These are phyloP conservation scores for Millerago galiae DNA, from an alignment of 805 yeast genomes.

Conservation along the genomic window DNA sequence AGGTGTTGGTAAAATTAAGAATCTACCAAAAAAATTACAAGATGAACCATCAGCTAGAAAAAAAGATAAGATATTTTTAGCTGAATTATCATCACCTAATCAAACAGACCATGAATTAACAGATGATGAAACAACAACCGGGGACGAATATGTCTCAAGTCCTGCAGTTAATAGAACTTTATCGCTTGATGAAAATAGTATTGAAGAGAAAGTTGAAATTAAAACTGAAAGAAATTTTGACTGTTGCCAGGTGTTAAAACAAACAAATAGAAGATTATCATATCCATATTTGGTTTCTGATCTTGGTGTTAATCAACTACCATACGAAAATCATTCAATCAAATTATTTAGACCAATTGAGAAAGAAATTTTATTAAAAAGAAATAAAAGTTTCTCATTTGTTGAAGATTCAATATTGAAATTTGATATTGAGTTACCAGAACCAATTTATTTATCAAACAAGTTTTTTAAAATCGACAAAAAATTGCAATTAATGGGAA, in stretches of 20 bases:
- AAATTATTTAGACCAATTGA: conserved; percentile 19
- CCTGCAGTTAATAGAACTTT: background rate
- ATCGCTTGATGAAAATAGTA: background rate
- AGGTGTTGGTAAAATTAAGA: conserved; percentile 17
- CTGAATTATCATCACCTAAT: background rate
- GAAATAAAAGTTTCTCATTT: conserved; percentile 33
- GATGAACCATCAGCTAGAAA: conserved; percentile 11
- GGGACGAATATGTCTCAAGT: background rate
- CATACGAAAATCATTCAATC: conserved; percentile 16
- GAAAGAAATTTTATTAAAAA: conserved; percentile 13
- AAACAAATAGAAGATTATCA: conserved; percentile 33
- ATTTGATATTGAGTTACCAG: conserved; percentile 10
- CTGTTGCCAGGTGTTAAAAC: conserved; percentile 9
- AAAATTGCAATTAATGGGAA: background rate
- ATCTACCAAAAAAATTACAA: conserved; percentile 19
- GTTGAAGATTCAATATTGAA: conserved; percentile 19
- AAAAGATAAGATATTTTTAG: background rate
- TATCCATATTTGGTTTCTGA: conserved; percentile 32
- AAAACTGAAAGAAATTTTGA: background rate
- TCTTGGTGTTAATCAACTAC: conserved; percentile 15
- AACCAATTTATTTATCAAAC: conserved; percentile 10
- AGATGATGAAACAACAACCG: background rate
- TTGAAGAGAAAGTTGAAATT: background rate
- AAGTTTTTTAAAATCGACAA: conserved; percentile 8
- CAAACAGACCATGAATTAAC: conserved; percentile 2